Conservation (phyloP, 352 stramenopile species). For the Phytophthora ramorum region DNA sequence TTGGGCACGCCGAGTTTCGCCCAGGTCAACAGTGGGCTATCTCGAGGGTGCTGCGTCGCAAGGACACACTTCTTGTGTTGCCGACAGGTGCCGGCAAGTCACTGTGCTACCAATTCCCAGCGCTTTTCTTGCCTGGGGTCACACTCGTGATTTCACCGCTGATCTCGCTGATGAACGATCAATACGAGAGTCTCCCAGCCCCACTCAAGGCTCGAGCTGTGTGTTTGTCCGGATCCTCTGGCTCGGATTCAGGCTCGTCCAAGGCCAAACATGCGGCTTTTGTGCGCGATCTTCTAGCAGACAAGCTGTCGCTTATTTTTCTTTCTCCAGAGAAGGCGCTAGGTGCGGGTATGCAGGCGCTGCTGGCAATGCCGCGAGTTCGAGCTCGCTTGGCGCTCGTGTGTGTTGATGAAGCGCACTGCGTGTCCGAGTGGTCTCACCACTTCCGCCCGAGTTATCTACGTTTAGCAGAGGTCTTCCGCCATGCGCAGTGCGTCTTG, state of each 20-base stretch:
- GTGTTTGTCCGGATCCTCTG: conserved; percentile 58
- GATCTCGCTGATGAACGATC: conserved; percentile 94
- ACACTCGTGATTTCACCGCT: conserved; percentile 94
- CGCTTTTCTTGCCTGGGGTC: conserved; percentile 83
- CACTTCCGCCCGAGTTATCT: conserved; percentile 93
- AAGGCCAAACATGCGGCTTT: conserved; percentile 76
- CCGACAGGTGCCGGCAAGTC: conserved; percentile 98
- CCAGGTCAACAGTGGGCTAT: conserved; percentile 87
- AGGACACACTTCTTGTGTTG: conserved; percentile 92
- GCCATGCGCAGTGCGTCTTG: conserved; percentile 77
- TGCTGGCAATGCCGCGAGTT: conserved; percentile 55
- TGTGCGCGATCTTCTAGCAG: conserved; percentile 66
- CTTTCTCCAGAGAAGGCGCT: conserved; percentile 92
- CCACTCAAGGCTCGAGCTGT: conserved; percentile 60
- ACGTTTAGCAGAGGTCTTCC: conserved; percentile 62
- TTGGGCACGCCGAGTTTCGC: conserved; percentile 86
- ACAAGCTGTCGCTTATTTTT: conserved; percentile 88
- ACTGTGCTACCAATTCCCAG: conserved; percentile 97
- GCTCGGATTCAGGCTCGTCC: conserved; percentile 29
- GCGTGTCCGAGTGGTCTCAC: conserved; percentile 95
- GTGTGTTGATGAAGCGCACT: conserved; percentile 96
- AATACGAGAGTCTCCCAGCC: conserved; percentile 85
- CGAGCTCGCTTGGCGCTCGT: conserved; percentile 77
- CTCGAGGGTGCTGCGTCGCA: conserved; percentile 63
- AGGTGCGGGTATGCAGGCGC: conserved; percentile 79